Evolutionary conservation across 2,329 filamentous ascomycete species (phyloP), one percentile per base, ranked within the genome.

Genomic region (Trichophyton schoenleinii): DNA sequence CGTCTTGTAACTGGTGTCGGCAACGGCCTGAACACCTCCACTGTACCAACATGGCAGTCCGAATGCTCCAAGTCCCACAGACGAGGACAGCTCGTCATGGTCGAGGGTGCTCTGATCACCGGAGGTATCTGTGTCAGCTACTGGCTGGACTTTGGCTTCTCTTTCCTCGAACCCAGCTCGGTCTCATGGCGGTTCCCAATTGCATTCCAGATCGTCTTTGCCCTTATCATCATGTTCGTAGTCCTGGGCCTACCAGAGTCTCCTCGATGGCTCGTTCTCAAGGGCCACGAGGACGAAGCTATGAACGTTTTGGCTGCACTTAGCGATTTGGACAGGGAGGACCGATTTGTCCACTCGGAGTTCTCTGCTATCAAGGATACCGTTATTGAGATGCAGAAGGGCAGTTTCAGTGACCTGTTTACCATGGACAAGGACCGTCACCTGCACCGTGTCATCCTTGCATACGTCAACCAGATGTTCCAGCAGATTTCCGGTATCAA

Each of bases 391-490:
- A 77, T 78, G 69, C 74, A 77, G 62, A 78, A 80, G 71, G 73
- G 79, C 28, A 75, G 73, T 28, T 84, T 84, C 71, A 69, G 70
- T 4, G 82, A 84, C 64, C 77, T 84, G 62, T 84, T 84, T 71
- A 83, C 79, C 63, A 81, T 81, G 77, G 77, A 74, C 63, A 78
- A 81, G 64, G 75, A 83, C 67, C 77, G 80, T 48, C 78, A 83
- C 70, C 75, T 83, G 63, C 81, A 83, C 70, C 79, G 81, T 60
- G 79, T 79, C 7, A 68, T 79, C 11, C 74, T 83, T 28, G 81
- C 79, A 63, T 82, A 82, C 65, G 76, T 81, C 70, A 82, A 82
- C 70, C 80, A 82, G 67, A 77, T 81, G 73, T 83, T 81, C 71
- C 78, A 77, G 60, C 74, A 81, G 62, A 75, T 77, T n/a, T 71